These are phyloP conservation scores for Globisporangium irregulare DNA, from an alignment of 352 stramenopile species.

Conservation along the genomic window DNA sequence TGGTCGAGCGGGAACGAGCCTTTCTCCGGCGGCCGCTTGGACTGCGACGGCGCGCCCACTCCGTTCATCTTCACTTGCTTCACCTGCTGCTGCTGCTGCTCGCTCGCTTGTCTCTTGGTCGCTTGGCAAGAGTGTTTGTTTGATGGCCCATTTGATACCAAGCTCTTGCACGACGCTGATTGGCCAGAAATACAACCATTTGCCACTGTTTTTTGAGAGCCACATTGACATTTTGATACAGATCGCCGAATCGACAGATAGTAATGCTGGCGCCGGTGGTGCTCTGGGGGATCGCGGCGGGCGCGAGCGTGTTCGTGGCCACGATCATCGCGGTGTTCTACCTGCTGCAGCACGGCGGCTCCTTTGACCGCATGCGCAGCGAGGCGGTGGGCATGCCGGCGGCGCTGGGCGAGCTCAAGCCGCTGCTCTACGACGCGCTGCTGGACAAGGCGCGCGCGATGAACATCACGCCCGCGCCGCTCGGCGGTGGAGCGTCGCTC, in stretches of 20 bases:
- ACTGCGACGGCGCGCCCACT: conserved; percentile 62
- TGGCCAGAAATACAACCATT: background rate
- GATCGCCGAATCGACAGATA: conserved; percentile 7
- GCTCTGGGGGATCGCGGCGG: conserved; percentile 74
- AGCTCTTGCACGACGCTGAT: background rate
- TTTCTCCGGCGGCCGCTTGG: conserved; percentile 84
- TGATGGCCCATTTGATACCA: background rate
- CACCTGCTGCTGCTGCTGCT: background rate
- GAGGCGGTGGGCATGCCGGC: conserved; percentile 69
- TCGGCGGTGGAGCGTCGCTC: conserved; percentile 28
- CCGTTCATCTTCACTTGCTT: conserved; percentile 61
- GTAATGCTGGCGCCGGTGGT: conserved; percentile 51
- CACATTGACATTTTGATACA: background rate
- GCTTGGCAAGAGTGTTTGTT: background rate
- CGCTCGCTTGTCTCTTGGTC: background rate
- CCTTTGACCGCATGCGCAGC: conserved; percentile 85
- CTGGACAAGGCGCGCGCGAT: conserved; percentile 45
- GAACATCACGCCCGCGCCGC: conserved; percentile 28
- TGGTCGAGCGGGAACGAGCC: conserved; percentile 90
- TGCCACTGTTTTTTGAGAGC: background rate
- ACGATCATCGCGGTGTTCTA: conserved; percentile 83
- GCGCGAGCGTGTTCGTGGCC: conserved; percentile 77
- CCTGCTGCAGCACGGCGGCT: conserved; percentile 78
- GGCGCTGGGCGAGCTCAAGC: conserved; percentile 62
- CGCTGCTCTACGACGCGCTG: conserved; percentile 86